phyloP scores from a whole-genome alignment of 1,284 basidiomycete genomes.

The Blastosporella zonata region DNA sequence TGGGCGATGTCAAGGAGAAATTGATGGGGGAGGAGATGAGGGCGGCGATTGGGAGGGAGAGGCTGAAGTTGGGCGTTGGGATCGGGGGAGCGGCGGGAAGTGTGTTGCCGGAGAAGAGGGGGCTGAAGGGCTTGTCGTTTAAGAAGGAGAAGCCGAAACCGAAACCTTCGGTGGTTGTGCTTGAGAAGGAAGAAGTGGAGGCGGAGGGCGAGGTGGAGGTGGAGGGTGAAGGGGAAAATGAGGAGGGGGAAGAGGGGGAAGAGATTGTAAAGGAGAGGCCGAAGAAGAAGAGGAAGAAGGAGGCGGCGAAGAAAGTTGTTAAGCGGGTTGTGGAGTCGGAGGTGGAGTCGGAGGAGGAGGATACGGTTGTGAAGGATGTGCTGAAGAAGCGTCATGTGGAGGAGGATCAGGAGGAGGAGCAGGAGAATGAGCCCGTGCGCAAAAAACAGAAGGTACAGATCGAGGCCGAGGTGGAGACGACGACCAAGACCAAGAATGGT shows the following conservation, averaged over 20 bases:
- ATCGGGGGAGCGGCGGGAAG: constrained; percentile 21
- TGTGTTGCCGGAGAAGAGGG: constrained; percentile 36
- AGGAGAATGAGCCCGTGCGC: constrained; percentile 39
- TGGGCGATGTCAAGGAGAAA: constrained; percentile 69
- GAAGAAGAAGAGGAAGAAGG: constrained; percentile 36
- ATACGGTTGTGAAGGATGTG: constrained; percentile 35
- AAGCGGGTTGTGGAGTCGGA: constrained; percentile 33
- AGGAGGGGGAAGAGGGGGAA: constrained; percentile 36
- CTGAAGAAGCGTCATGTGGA: constrained; percentile 31
- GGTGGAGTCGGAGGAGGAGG: constrained; percentile 41
- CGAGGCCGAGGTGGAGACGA: constrained; percentile 17
- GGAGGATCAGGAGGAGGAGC: constrained; percentile 40
- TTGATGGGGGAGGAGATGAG: constrained; percentile 50
- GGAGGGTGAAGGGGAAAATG: constrained; percentile 26
- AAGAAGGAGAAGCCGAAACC: constrained; percentile 50
- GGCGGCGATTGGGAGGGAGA: constrained; percentile 25
- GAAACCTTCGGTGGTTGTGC: constrained; percentile 29
- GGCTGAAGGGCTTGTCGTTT: constrained; percentile 66
- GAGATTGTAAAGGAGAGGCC: constrained; percentile 27
- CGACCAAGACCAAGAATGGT: constrained; percentile 33
- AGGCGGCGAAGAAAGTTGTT: constrained; percentile 30
- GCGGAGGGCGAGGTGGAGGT: constrained; percentile 27
- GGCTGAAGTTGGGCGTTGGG: constrained; percentile 25
- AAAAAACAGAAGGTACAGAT: constrained; percentile 36
- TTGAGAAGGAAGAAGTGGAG: constrained; percentile 28